phyloP scores from a whole-genome alignment of 768 basidiomycete species.

The Hirschioporus abietinus region DNA sequence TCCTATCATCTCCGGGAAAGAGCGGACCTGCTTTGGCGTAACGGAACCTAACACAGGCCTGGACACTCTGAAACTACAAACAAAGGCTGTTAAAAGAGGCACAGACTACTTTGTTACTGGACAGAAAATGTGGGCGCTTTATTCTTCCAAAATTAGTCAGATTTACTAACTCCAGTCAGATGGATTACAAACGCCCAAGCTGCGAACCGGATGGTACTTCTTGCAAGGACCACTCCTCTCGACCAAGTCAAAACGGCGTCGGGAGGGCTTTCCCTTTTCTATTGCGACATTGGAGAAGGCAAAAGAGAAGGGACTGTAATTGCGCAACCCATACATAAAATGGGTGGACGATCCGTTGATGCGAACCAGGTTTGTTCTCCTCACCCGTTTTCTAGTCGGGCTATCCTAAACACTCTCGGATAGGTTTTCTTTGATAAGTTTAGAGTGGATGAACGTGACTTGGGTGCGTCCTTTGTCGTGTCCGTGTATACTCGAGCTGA shows the following conservation, averaged over 20 bases:
- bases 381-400: background rate
- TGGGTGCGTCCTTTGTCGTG: background rate
- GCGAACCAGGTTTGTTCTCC: conserved; percentile 14
- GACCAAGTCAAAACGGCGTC: conserved; percentile 9
- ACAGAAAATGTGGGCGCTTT: conserved; percentile 11
- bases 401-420: background rate
- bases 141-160: background rate
- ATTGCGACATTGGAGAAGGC: conserved; percentile 12
- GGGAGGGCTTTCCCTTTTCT: conserved; percentile 15
- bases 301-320: conserved; percentile 6
- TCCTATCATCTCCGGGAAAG: conserved; percentile 13
- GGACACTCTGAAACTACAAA: conserved; percentile 16
- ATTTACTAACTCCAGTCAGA: conserved; percentile 3
- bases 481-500: background rate
- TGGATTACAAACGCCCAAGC: conserved; percentile 15
- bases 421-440: conserved; percentile 17
- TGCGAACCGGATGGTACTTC: conserved; percentile 14
- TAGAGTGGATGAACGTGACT: conserved; percentile 11
- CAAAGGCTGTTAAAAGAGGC: conserved; percentile 12
- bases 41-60: conserved; percentile 17
- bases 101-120: conserved; percentile 16
- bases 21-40: conserved; percentile 16
- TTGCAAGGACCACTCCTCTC: conserved; percentile 13
- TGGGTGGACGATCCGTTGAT: conserved; percentile 18
- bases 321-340: conserved; percentile 13